Conservation (phyloP, 2,329 filamentous ascomycete species). For the Bretziella fagacearum region DNA sequence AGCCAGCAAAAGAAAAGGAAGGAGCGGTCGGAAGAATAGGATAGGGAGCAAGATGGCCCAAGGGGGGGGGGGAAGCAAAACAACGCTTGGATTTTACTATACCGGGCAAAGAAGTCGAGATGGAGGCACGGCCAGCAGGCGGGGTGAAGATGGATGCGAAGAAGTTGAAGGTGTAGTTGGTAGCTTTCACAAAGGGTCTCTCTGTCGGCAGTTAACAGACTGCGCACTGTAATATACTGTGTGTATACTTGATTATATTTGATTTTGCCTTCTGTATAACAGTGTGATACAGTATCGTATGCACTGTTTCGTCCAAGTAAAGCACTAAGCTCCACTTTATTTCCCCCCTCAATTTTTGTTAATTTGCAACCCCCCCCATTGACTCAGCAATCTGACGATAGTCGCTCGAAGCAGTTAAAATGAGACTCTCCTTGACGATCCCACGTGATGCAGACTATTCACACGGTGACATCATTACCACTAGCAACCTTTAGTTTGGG, state of each 20-base stretch:
- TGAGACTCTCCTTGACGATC: background rate
- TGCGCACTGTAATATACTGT: background rate
- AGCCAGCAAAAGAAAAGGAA: background rate
- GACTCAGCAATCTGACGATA: background rate
- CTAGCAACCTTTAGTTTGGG: no score
- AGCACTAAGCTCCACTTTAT: no score
- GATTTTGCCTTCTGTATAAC: no score
- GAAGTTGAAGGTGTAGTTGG: background rate
- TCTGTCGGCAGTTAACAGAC: background rate
- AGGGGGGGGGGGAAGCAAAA: background rate
- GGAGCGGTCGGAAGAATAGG: background rate
- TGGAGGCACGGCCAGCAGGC: no score
- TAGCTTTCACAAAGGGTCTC: background rate
- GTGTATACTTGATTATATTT: background rate
- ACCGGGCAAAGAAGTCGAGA: no score
- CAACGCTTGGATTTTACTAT: no score
- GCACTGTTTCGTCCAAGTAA: no score
- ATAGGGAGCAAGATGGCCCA: background rate
- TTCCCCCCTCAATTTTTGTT: background rate
- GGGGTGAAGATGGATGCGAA: no score
- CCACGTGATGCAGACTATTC: background rate
- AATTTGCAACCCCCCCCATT: background rate
- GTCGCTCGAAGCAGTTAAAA: background rate
- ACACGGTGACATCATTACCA: background rate
- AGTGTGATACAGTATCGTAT: no score